Conservation (phyloP, 306 rosid species). For the Inga oerstediana region DNA sequence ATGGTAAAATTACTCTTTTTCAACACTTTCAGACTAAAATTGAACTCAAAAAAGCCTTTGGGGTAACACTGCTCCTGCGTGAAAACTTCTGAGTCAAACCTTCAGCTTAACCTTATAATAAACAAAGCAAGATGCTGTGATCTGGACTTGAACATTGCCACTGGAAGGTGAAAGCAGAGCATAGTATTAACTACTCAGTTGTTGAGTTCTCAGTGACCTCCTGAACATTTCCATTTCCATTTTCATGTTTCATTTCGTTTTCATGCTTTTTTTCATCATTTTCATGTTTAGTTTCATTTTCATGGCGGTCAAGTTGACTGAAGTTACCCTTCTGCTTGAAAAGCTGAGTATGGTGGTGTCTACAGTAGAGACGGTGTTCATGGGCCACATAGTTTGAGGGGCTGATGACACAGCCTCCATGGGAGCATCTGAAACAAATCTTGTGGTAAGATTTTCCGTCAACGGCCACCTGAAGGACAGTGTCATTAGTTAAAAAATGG, state of each 20-base stretch:
- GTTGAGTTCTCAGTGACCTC: slow-evolving; percentile 48
- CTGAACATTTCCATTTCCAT: slow-evolving; percentile 15
- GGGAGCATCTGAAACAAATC: slow-evolving; percentile 81
- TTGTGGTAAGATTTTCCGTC: slow-evolving; percentile 85
- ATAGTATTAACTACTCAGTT: slow-evolving; percentile 31
- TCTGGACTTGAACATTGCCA: slow-evolving; percentile 18
- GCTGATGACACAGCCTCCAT: slow-evolving; percentile 90
- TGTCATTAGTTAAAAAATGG: slow-evolving; percentile 12
- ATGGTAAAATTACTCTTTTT: too few relatives aligned
- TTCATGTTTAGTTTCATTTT: neutral
- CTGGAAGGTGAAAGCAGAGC: neutral
- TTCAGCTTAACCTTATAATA: neutral
- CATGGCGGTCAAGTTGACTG: slow-evolving; percentile 73
- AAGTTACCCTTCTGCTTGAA: slow-evolving; percentile 92
- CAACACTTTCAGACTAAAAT: too few relatives aligned
- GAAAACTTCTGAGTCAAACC: too few relatives aligned
- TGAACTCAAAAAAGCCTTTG: too few relatives aligned
- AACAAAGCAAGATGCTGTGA: slow-evolving; percentile 22
- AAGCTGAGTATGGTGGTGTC: slow-evolving; percentile 90
- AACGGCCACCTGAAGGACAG: slow-evolving; percentile 68
- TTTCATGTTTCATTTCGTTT: neutral
- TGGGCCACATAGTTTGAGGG: slow-evolving; percentile 94
- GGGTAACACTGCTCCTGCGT: too few relatives aligned
- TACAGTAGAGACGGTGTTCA: slow-evolving; percentile 84
- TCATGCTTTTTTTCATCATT: slow-evolving; percentile 31